Evolutionary conservation across 345 rosid species (phyloP).

Genomic region (Aquilaria yunnanensis): DNA sequence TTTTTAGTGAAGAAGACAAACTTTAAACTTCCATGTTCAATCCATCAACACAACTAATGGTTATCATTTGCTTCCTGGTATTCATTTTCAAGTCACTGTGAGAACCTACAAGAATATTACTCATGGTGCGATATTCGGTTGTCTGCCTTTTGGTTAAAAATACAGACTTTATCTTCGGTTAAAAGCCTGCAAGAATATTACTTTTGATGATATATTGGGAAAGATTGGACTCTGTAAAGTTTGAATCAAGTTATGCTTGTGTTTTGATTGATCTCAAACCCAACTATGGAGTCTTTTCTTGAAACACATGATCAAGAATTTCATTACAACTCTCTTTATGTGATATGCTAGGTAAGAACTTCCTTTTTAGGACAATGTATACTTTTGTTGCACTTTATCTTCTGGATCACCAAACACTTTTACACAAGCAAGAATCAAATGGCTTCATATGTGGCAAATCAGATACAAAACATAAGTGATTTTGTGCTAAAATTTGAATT

Average conservation of each 20-base stretch:
- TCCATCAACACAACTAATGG: conserved; percentile 8
- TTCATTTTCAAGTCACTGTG: conserved; percentile 20
- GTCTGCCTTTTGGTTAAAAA: neutral
- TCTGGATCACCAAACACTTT: no score
- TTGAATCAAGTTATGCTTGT: neutral
- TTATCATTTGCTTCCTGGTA: conserved; percentile 17
- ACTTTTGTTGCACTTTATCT: no score
- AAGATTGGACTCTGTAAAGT: neutral
- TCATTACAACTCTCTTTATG: no score
- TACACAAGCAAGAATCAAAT: no score
- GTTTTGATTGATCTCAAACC: no score
- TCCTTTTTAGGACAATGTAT: no score
- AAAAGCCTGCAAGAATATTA: neutral
- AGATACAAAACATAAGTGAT: no score
- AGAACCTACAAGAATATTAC: conserved; percentile 7
- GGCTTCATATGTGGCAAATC: no score
- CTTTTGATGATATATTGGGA: neutral
- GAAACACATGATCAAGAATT: neutral
- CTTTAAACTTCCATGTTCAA: neutral
- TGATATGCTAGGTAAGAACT: no score
- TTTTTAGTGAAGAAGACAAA: no score
- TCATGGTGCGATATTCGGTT: neutral
- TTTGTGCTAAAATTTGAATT: no score
- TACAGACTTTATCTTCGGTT: neutral
- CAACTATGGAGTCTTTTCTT: neutral